A percentile compares a stretch with the other conserved stretches of the same genome.
These are phyloP conservation scores for Tetrahymena elliotti DNA, from an alignment of 73 alveolate genomes.

Conservation along the genomic window DNA sequence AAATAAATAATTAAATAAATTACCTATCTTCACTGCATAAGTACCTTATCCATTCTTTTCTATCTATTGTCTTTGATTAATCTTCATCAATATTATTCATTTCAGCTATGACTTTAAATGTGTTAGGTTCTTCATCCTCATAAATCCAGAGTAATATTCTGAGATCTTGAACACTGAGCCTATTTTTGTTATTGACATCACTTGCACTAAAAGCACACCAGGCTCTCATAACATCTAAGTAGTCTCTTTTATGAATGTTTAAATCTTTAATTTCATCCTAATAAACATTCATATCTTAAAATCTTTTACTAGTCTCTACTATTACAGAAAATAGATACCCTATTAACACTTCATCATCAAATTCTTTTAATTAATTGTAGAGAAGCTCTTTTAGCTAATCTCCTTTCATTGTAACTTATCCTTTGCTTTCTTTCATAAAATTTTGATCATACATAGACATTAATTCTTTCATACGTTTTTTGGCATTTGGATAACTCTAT, in stretches of 20 bases:
- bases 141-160: constrained; percentile 16
- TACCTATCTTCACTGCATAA: constrained; percentile 3
- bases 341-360: constrained; percentile 3
- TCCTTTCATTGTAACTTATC: constrained; percentile 4
- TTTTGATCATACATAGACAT: background rate
- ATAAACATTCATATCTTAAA: background rate
- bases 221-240: constrained; percentile 27
- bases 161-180: background rate
- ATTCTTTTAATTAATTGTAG: background rate
- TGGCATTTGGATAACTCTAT: background rate
- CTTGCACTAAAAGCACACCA: constrained; percentile 34
- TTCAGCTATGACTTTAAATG: constrained; percentile 7
- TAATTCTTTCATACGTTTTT: background rate
- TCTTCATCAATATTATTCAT: constrained; percentile 16
- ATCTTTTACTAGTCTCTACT: constrained; percentile 17
- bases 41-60: constrained; percentile 31
- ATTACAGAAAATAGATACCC: constrained; percentile 14
- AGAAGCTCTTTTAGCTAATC: background rate
- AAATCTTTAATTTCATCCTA: background rate
- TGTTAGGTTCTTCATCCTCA: constrained; percentile 25
- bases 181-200: constrained; percentile 20
- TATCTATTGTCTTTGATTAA: constrained; percentile 3
- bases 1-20: background rate
- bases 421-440: constrained; percentile 12
- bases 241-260: constrained; percentile 14